Evolutionary conservation across 2,329 filamentous ascomycete species (phyloP), one percentile per base, ranked within the genome.

Genomic region (Myriosclerotinia curreyana): DNA sequence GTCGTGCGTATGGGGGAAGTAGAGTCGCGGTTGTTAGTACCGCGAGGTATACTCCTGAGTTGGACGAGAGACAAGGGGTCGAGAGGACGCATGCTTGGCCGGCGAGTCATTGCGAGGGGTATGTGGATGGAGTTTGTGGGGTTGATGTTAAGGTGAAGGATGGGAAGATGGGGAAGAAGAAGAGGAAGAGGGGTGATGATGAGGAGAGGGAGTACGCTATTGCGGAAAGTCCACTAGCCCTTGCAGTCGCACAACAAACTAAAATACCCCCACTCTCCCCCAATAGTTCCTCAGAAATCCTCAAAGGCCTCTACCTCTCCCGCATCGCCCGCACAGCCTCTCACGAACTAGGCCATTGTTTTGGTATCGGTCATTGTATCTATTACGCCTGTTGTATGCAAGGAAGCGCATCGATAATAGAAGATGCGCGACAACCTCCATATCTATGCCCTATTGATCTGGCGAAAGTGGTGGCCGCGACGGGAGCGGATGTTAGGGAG

Each of bases 331-430:
- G 81, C 58, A 88, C 87, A 0, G 82, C 81, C 1, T 80, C 80
- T 1, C 88, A 90, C 71, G 87, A 91, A 70, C 74, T 90, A 0
- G 84, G 86, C 0, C 88, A 90, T 72, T 90, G 86, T 70, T 81
- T 91, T 46, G 85, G 83, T 0, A 78, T 91, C 17, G 86, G 75
- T 9, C 87, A 91, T 71, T 91, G 88, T 71, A 76, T 82, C 0
- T 88, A 85, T 69, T 87, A 85, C 68, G 84, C 86, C 0, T 89
- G 86, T 68, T 78, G 80, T 2, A 87, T 88, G 85, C 86, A 89
- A 71, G 80, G 82, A 5, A 85, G 83, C 0, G 80, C 81, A 0
- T 78, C 79, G 1, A 76, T 87, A 48, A 76, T 74, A 0, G 86
- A 89, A 72, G 86, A 88, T 70, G 77, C 80, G 2, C 75, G 85